These are phyloP conservation scores for Cryptococcus maquisensis DNA, from an alignment of 1,284 basidiomycete species.

Conservation along the genomic window DNA sequence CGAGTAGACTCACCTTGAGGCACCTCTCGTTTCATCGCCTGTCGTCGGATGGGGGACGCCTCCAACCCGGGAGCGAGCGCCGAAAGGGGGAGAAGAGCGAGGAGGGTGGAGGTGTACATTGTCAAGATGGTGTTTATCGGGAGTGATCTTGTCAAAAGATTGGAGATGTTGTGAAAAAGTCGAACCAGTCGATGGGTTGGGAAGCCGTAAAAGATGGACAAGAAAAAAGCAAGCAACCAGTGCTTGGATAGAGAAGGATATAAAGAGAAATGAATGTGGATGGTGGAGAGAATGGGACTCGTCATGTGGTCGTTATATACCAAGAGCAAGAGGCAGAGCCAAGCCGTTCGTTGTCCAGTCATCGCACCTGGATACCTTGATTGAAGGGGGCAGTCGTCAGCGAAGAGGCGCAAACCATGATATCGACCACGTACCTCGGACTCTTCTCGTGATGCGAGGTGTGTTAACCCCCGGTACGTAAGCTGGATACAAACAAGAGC, in stretches of 20 bases:
- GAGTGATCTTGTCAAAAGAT: not conserved
- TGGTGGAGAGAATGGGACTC: not conserved
- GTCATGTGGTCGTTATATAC: not conserved
- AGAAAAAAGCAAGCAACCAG: not conserved
- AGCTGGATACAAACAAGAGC: too few relatives aligned
- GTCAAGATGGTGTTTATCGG: not conserved
- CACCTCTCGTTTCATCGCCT: constrained; percentile 56
- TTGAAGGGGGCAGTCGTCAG: too few relatives aligned
- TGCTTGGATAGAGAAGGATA: not conserved
- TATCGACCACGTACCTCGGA: too few relatives aligned
- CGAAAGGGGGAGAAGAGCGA: constrained; percentile 18
- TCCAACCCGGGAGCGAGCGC: constrained; percentile 3
- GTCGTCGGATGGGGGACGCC: constrained; percentile 7
- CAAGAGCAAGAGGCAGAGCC: not conserved
- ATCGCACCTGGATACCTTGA: not conserved
- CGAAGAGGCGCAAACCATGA: too few relatives aligned
- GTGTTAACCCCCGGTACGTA: too few relatives aligned
- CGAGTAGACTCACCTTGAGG: constrained; percentile 56
- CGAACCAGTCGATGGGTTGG: not conserved
- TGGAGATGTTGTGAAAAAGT: not conserved
- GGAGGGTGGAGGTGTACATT: constrained; percentile 7
- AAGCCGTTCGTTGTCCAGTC: not conserved
- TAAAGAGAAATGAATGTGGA: not conserved
- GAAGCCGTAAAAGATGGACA: not conserved
- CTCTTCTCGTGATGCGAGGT: too few relatives aligned